Percentiles rank a stretch among this genome's conserved stretches.
Evolutionary conservation across 192 early-diverging fungal species (phyloP).

Genomic region (Backusella circina): DNA sequence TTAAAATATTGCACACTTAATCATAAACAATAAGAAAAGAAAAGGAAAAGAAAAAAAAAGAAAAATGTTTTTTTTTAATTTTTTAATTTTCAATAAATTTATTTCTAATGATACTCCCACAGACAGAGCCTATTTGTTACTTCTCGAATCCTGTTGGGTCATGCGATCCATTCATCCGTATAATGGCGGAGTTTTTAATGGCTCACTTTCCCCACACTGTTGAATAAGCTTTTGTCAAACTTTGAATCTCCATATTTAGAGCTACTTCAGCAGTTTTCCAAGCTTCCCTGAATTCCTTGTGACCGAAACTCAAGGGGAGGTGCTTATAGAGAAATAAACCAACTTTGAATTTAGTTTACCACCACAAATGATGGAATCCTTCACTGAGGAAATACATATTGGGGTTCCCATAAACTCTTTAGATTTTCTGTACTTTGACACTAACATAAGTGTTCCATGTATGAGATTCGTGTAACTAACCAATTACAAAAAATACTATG

Average conservation of each 20-base stretch:
- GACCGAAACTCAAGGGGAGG: neutral
- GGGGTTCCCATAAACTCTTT: neutral
- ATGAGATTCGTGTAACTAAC: too few relatives aligned
- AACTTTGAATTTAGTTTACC: neutral
- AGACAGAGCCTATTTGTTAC: neutral
- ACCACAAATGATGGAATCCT: neutral
- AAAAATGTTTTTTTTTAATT: neutral
- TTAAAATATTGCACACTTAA: neutral
- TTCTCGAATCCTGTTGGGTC: neutral
- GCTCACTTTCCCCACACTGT: neutral
- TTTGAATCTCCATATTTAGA: neutral
- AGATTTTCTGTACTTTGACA: neutral
- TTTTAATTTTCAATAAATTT: neutral
- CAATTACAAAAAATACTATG: too few relatives aligned
- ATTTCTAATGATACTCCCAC: neutral
- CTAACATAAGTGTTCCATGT: too few relatives aligned
- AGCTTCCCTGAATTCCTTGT: neutral
- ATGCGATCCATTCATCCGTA: neutral
- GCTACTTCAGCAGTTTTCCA: constrained; percentile 1
- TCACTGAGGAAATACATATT: neutral
- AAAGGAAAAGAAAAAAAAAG: neutral
- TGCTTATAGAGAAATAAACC: neutral
- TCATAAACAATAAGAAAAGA: neutral
- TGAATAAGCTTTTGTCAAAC: neutral
- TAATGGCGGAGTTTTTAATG: neutral